Conservation (phyloP, 2,329 filamentous ascomycete species). For the Dothideomycetes sp. region DNA sequence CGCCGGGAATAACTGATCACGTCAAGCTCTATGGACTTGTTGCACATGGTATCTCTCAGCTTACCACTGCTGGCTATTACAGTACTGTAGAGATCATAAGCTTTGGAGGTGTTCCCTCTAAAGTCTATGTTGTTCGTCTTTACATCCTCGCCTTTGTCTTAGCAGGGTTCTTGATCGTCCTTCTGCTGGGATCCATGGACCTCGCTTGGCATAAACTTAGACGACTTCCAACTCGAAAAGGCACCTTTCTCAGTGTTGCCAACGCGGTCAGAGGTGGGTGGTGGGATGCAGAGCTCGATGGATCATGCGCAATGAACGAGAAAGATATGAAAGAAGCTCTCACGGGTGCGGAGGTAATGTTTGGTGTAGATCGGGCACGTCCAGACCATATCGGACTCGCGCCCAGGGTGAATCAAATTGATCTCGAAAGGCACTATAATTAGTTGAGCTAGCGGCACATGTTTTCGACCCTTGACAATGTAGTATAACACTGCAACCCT, state of each 20-base stretch:
- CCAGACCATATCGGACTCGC: no score
- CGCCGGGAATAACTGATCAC: background rate
- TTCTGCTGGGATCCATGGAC: background rate
- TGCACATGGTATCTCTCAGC: background rate
- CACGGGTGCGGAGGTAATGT: background rate
- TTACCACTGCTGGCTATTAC: background rate
- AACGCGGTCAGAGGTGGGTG: background rate
- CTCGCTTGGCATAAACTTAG: constrained; percentile 1
- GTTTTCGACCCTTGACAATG: no score
- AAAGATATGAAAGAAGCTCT: background rate
- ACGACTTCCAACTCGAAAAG: background rate
- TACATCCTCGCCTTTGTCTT: constrained; percentile 1
- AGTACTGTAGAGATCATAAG: background rate
- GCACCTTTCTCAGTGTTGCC: constrained; percentile 1
- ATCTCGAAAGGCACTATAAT: no score
- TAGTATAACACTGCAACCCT: no score
- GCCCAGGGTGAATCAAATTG: no score
- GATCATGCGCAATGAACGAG: background rate
- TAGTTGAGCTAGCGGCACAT: no score
- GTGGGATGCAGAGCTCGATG: background rate
- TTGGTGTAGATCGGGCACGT: background rate
- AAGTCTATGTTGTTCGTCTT: background rate
- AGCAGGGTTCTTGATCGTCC: background rate
- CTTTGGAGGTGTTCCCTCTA: background rate
- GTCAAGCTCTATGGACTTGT: background rate